Base-by-base conservation (phyloP, 2,329 filamentous ascomycete genomes). In the Sarocladium oryzae region DNA sequence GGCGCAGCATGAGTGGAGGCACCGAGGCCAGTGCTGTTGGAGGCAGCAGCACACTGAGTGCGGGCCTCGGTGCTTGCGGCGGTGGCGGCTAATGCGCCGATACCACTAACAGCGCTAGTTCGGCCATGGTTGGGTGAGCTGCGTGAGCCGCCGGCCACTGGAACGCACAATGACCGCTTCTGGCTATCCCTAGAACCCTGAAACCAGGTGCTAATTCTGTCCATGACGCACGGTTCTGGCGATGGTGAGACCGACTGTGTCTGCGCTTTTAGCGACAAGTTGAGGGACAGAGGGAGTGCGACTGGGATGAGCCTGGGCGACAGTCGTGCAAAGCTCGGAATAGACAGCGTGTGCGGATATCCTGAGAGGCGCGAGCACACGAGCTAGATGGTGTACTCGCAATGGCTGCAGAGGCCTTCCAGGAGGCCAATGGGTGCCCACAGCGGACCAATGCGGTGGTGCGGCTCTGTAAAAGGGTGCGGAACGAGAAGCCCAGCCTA, bases 1-100 rank as follows among this genome's bases (percentile, higher is more conserved):
- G 48, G 40, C 51, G 52, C 51, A 55, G 52, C 52, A 52, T 33
- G 43, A 48, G 43, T 33, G 43, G 43, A 48, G 24, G 43, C 43
- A 48, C 43, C 43, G 43, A 32, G 26, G 43, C 43, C 26, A 32
- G 43, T 24, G 43, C 43, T 33, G 16, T 26, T 48, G 28, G 26
- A 48, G 43, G 43, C 26, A 23, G 43, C 21, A 26, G 8, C 33
- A 26, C 28, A n/a, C n/a, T n/a, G 43, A 21, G 28, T 4, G 43
- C 26, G 26, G 33, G 43, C 43, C 43, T 48, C 43, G 43, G 43
- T 48, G 43, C 43, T 48, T 48, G 43, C 43, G 26, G 43, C n/a
- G 18, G 40, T 30, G 21, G 43, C 43, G 43, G 43, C 43, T 16
- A 48, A 48, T 32, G 43, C 43, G 18, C 43, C 26, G 28, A 33